phyloP scores from a whole-genome alignment of 306 rosid species.

The Quercus agrifolia region DNA sequence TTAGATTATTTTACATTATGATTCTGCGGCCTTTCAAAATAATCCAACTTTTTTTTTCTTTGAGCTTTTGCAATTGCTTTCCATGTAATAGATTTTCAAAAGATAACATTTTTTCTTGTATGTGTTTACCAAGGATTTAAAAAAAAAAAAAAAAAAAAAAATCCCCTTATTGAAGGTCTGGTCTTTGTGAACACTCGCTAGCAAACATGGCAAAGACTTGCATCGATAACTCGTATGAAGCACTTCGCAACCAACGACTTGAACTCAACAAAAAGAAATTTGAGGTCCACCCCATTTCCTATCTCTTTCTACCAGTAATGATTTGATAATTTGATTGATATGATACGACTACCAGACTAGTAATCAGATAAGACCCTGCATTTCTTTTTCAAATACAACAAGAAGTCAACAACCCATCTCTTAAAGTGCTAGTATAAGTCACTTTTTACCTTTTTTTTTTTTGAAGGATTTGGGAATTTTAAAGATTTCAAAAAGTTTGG shows the following conservation, averaged over 20 bases:
- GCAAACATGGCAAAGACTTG: slow-evolving; percentile 38
- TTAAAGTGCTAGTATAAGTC: neutral
- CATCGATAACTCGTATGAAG: slow-evolving; percentile 47
- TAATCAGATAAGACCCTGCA: too few species aligned
- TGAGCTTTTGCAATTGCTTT: too few species aligned
- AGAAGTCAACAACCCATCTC: neutral
- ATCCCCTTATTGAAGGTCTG: too few species aligned
- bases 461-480: slow-evolving; percentile 63
- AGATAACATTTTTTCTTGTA: too few species aligned
- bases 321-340: neutral
- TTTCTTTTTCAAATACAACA: neutral
- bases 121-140: too few species aligned
- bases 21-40: too few species aligned
- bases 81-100: too few species aligned
- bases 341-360: neutral
- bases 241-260: slow-evolving; percentile 60
- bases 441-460: neutral
- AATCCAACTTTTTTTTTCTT: too few species aligned
- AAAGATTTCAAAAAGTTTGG: slow-evolving; percentile 47
- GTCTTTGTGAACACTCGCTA: neutral
- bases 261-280: slow-evolving; percentile 67
- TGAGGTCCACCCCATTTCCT: slow-evolving; percentile 36
- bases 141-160: too few species aligned
- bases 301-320: neutral
- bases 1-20: too few species aligned